Evolutionary conservation across 768 basidiomycete genomes (phyloP).

Genomic region (Phylloporus sp.): DNA sequence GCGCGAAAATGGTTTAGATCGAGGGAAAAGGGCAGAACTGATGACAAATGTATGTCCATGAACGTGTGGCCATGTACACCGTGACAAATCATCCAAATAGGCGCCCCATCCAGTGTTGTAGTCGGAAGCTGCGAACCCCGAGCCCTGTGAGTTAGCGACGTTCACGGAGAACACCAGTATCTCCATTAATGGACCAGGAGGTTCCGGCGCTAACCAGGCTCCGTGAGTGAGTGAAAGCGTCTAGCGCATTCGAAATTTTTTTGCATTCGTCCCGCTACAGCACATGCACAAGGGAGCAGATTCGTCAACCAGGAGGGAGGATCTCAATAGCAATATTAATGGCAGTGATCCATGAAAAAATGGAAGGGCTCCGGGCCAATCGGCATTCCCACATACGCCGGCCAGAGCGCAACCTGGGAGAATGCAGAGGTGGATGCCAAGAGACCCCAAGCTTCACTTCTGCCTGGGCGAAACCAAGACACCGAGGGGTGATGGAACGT

Average conservation of each 20-base stretch:
- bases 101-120: neutral
- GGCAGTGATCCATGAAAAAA: neutral
- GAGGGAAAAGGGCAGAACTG: neutral
- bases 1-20: too few relatives aligned
- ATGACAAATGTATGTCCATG: neutral
- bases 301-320: neutral
- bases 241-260: neutral
- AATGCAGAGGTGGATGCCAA: neutral
- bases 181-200: neutral
- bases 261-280: neutral
- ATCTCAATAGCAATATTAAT: neutral
- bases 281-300: neutral
- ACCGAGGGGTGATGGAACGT: neutral
- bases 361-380: neutral
- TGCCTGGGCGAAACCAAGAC: neutral
- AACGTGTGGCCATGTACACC: neutral
- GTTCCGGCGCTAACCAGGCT: neutral
- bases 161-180: neutral
- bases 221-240: too few relatives aligned
- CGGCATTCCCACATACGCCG: constrained; percentile 8
- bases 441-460: neutral
- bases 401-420: neutral
- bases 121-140: neutral
- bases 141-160: neutral
- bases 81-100: neutral